Base-by-base conservation (phyloP, 768 basidiomycete genomes). In the Trametes elegans region DNA sequence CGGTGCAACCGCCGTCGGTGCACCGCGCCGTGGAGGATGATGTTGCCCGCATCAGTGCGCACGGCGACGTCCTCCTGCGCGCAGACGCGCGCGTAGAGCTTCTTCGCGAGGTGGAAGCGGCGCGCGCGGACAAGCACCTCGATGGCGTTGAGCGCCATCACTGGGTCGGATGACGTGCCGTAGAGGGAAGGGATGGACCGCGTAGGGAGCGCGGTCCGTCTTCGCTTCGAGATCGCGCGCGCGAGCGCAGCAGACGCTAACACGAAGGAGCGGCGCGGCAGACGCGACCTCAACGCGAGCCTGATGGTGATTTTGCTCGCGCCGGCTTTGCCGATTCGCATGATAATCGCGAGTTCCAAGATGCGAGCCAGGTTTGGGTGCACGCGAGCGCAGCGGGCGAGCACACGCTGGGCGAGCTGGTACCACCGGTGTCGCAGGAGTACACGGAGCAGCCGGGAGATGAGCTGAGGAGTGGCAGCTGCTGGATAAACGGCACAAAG, bases 1-100 rank as follows among this genome's bases (percentile, higher is more conserved):
- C 71, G 74, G 52, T 80, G 77, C 16, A 74, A 69, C 68, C 63
- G 28, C 55, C 65, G 18, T 64, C 57, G 28, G 79, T 58, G 7
- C 72, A 63, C 1, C 3, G 23, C n/a, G 26, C 76, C 79, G 50
- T 83, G 74, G 3, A 88, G 65, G 27, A 87, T 74, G 27, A 75
- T 73, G 61, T 88, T 90, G 3, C 83, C 83, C 10, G 85, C 64
- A 19, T 66, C 60, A 0, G 83, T 82, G 36, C 69, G 65, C 13
- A 49, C 35, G 3, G 19, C 29, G 1, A 36, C 16, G 19, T 18
- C 18, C 34, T 48, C 56, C 1, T 65, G 60, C 19, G 53, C 44
- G 31, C 44, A 24, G 35, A 57, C 28, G 14, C 47, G 35, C 18
- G 61, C 60, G 56, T 79, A 74, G 5, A 83, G 54, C 52, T 63